phyloP scores from a whole-genome alignment of 139 green algal species.

The Haematococcus lacustris region DNA sequence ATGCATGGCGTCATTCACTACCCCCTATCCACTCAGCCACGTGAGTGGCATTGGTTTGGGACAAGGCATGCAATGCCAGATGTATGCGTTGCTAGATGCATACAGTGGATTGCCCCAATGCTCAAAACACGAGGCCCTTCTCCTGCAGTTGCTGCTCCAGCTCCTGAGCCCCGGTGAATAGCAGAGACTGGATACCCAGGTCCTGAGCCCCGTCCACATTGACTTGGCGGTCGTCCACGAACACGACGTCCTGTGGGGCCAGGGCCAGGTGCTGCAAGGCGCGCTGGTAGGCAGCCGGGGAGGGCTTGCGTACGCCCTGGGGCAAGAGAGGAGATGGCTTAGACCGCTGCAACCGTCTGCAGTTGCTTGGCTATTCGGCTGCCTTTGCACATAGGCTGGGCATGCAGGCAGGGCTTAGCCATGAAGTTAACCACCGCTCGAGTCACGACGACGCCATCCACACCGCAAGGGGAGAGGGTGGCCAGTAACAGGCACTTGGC shows the following conservation, averaged over 20 bases:
- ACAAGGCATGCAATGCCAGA: too few relatives aligned
- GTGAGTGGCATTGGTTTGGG: too few relatives aligned
- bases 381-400: too few relatives aligned
- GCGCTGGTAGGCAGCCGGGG: conserved; percentile 33
- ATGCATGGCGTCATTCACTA: too few relatives aligned
- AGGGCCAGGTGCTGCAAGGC: conserved; percentile 30
- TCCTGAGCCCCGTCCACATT: conserved; percentile 34
- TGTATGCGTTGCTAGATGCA: too few relatives aligned
- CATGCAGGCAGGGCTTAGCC: not conserved
- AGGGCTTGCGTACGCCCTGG: conserved; percentile 64
- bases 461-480: too few relatives aligned
- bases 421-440: not conserved
- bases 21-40: too few relatives aligned
- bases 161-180: not conserved
- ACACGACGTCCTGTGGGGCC: conserved; percentile 31
- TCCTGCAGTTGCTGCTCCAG: not conserved
- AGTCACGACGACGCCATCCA: too few relatives aligned
- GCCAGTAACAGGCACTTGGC: too few relatives aligned
- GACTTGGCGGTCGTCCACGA: conserved; percentile 62
- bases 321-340: not conserved
- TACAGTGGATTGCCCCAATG: too few relatives aligned
- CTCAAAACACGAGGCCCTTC: not conserved
- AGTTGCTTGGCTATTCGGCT: not conserved
- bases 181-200: conserved; percentile 21
- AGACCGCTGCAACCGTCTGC: not conserved